Evolutionary conservation across 768 basidiomycete genomes (phyloP).

Genomic region (Lactarius quietus): DNA sequence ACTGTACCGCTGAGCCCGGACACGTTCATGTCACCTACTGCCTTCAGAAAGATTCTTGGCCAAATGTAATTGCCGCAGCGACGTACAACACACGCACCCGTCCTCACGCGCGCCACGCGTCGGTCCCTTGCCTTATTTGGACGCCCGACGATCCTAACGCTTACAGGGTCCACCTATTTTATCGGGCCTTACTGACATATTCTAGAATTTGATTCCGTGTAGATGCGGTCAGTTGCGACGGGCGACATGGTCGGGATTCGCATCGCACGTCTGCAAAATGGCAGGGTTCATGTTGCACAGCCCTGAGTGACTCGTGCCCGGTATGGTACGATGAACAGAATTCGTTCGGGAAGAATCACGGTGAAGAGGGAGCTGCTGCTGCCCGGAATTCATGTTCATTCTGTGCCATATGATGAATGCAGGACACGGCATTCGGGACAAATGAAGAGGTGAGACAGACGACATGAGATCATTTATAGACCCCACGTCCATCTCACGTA

Average conservation of each 20-base stretch:
- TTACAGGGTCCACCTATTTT: background rate
- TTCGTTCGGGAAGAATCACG: background rate
- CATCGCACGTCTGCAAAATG: conserved; percentile 3
- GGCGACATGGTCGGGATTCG: conserved; percentile 6
- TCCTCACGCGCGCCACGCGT: conserved; percentile 23
- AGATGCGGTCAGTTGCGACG: background rate
- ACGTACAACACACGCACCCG: conserved; percentile 12
- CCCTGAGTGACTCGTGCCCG: background rate
- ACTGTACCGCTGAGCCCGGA: conserved; percentile 18
- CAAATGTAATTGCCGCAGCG: conserved; percentile 18
- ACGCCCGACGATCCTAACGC: conserved; percentile 14
- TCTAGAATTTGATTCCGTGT: conserved; percentile 2
- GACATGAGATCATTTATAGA: conserved; percentile 15
- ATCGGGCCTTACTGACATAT: background rate
- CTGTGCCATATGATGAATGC: conserved; percentile 2
- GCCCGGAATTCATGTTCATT: background rate
- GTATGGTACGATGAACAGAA: background rate
- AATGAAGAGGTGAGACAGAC: background rate
- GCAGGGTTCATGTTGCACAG: background rate
- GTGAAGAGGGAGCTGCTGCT: background rate
- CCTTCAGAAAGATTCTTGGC: background rate
- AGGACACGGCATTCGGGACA: conserved; percentile 8
- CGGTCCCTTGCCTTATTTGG: conserved; percentile 19
- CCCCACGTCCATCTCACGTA: conserved; percentile 18
- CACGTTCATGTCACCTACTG: conserved; percentile 12